phyloP scores from a whole-genome alignment of 2,329 filamentous ascomycete species.

The Ophiocordyceps camponoti-leonardi region DNA sequence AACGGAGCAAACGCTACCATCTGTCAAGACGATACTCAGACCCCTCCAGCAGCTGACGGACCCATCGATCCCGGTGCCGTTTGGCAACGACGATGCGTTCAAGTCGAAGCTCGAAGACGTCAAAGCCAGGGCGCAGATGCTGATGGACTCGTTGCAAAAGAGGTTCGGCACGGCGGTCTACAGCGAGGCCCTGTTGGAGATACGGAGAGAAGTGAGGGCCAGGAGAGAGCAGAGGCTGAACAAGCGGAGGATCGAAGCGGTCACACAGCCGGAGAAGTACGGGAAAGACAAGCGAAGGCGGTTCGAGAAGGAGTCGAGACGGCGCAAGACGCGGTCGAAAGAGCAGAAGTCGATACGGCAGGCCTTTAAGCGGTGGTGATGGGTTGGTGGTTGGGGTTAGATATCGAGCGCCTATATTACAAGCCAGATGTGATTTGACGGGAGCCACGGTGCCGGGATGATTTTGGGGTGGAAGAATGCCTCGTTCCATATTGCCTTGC shows the following conservation, averaged over 20 bases:
- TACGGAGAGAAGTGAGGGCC: constrained; percentile 54
- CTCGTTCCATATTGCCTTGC: too few species aligned
- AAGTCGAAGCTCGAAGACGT: constrained; percentile 52
- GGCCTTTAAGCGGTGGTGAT: constrained; percentile 39
- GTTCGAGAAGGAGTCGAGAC: constrained; percentile 68
- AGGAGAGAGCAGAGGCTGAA: constrained; percentile 56
- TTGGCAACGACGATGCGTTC: constrained; percentile 54
- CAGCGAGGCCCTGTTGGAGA: constrained; percentile 53
- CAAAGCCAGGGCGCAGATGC: constrained; percentile 53
- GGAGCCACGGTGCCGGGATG: too few species aligned
- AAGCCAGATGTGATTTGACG: neutral
- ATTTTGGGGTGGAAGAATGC: too few species aligned
- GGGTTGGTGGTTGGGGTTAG: neutral
- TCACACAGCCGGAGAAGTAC: constrained; percentile 64
- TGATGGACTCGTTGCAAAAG: constrained; percentile 70
- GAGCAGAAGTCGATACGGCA: constrained; percentile 57
- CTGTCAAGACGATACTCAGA: constrained; percentile 40
- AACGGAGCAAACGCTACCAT: constrained; percentile 36
- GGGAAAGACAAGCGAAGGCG: constrained; percentile 68
- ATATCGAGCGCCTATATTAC: neutral
- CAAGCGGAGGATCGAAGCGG: constrained; percentile 81
- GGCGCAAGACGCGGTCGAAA: constrained; percentile 59
- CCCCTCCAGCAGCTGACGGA: constrained; percentile 74
- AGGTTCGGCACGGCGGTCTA: constrained; percentile 70
- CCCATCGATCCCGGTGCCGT: constrained; percentile 52